Evolutionary conservation across 2,329 filamentous ascomycete genomes (phyloP).

Genomic region (Neofusicoccum ribis): DNA sequence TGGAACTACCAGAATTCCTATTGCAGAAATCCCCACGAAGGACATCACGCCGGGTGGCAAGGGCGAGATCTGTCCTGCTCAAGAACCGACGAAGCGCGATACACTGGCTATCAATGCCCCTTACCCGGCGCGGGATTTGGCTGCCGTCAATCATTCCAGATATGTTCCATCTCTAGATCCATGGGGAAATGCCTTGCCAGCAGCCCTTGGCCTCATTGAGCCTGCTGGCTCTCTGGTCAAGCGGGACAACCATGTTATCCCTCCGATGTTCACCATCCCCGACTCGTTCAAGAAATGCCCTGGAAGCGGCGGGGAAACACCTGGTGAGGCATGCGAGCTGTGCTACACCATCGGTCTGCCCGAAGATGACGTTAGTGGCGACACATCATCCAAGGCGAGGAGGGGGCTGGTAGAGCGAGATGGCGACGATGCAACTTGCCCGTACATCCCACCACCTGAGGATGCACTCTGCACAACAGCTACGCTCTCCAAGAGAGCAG

Average conservation of each 20-base stretch:
- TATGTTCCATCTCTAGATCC: neutral
- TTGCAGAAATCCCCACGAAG: neutral
- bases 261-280: neutral
- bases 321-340: neutral
- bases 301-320: neutral
- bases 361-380: neutral
- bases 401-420: neutral
- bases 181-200: neutral
- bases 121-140: neutral
- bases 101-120: neutral
- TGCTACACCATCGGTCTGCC: neutral
- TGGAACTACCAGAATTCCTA: neutral
- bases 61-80: neutral
- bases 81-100: neutral
- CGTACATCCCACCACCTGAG: neutral
- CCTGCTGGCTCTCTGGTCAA: neutral
- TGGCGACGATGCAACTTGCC: neutral
- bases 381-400: neutral
- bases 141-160: neutral
- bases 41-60: neutral
- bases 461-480: neutral
- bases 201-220: neutral
- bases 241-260: neutral
- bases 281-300: neutral
- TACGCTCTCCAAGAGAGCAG: neutral